Conservation (phyloP, 2,329 filamentous ascomycete genomes). For the Aotearoamyces nothofagi region DNA sequence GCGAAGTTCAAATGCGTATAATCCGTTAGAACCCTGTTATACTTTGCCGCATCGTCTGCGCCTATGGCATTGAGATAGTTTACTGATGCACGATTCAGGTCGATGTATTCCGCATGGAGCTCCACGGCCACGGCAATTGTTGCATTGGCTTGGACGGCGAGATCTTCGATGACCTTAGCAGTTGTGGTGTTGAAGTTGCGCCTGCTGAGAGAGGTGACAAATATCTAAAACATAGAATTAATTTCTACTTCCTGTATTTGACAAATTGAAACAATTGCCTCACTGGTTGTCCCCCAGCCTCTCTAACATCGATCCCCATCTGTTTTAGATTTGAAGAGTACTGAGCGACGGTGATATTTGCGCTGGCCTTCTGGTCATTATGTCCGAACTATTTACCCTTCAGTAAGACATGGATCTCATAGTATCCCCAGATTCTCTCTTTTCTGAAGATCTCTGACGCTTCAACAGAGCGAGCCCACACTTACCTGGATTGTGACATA, state of each 20-base stretch:
- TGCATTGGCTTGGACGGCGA: constrained; percentile 21
- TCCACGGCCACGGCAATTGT: constrained; percentile 23
- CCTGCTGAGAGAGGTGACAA: constrained; percentile 28
- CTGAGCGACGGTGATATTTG: constrained; percentile 20
- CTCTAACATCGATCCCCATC: constrained; percentile 14
- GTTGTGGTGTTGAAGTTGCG: constrained; percentile 22
- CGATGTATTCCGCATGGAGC: constrained; percentile 19
- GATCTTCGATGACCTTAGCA: constrained; percentile 22
- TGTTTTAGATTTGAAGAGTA: constrained; percentile 26
- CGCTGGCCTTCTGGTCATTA: constrained; percentile 29
- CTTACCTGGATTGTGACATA: constrained; percentile 29
- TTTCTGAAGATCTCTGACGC: no score
- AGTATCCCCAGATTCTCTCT: no score
- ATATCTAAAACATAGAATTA: constrained; percentile 13
- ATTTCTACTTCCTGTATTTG: not conserved
- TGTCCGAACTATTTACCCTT: constrained; percentile 31
- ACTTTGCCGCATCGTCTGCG: not conserved
- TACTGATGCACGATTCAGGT: constrained; percentile 25
- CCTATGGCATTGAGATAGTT: constrained; percentile 28
- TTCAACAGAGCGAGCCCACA: no score
- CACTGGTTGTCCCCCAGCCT: constrained; percentile 13
- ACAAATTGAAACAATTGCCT: not conserved
- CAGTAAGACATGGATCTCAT: no score
- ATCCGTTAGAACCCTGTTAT: not conserved
- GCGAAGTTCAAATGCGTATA: constrained; percentile 1